phyloP scores from a whole-genome alignment of 2,329 filamentous ascomycete species.

The Xylaria polymorpha region DNA sequence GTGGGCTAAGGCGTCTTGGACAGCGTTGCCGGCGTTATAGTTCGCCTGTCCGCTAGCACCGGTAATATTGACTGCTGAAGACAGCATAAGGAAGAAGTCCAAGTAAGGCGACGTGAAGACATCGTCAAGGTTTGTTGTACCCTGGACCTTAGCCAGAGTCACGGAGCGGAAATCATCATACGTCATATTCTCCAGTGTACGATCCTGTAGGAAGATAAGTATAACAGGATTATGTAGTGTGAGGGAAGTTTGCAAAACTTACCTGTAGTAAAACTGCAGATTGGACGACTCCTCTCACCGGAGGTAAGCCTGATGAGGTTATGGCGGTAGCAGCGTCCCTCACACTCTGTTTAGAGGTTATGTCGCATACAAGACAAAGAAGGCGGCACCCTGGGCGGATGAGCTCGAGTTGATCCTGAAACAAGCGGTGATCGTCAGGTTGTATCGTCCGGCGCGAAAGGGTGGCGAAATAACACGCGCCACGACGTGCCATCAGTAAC shows the following conservation, averaged over 20 bases:
- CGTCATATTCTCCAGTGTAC: neutral
- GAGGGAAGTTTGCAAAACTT: too few relatives aligned
- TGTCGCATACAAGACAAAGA: neutral
- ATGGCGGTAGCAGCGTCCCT: neutral
- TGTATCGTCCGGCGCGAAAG: neutral
- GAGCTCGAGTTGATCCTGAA: neutral
- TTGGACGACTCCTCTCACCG: neutral
- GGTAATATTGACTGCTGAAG: neutral
- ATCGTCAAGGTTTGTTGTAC: neutral
- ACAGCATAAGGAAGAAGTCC: neutral
- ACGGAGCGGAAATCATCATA: neutral
- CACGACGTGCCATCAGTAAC: neutral
- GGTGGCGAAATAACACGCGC: neutral
- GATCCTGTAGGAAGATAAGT: neutral
- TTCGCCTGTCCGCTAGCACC: neutral
- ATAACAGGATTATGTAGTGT: too few relatives aligned
- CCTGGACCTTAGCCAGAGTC: neutral
- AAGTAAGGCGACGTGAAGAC: neutral
- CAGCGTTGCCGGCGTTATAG: neutral
- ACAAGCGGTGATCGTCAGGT: neutral
- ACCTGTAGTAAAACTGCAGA: neutral
- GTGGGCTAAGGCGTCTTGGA: neutral
- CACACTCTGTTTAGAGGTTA: neutral
- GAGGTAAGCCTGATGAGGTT: neutral
- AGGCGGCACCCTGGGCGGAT: neutral